Evolutionary conservation across 129 eudicot genomes (phyloP).

Genomic region (Cynara cardunculus): DNA sequence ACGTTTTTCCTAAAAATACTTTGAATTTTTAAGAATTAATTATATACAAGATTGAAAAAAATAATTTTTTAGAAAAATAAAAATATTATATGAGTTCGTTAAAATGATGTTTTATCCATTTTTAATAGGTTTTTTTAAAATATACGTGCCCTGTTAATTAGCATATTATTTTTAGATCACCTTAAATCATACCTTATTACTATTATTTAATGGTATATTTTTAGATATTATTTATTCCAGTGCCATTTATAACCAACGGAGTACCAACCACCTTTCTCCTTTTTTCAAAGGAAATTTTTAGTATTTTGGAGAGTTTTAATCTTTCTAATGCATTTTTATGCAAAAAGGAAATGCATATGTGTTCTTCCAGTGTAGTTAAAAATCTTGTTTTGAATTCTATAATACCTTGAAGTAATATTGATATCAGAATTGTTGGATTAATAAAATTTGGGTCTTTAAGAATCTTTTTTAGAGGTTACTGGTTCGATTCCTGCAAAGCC

Average conservation of each 20-base stretch:
- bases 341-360: background rate
- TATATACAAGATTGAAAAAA: background rate
- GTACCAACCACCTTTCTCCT: background rate
- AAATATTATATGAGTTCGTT: background rate
- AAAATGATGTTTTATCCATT: background rate
- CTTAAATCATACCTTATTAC: background rate
- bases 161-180: background rate
- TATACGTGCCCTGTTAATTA: too few relatives aligned
- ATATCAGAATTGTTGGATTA: too few relatives aligned
- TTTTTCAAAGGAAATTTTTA: too few relatives aligned
- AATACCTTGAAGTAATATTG: background rate
- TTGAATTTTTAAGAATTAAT: background rate
- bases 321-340: too few relatives aligned
- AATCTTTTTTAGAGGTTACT: too few relatives aligned
- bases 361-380: background rate
- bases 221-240: background rate
- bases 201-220: background rate
- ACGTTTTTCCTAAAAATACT: background rate
- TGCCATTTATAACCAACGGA: background rate
- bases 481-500: too few relatives aligned
- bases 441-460: too few relatives aligned
- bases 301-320: too few relatives aligned
- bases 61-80: background rate
- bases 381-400: too few relatives aligned
- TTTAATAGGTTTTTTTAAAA: too few relatives aligned